These are phyloP conservation scores for Cyathus striatus DNA, from an alignment of 768 basidiomycete species.

Conservation along the genomic window DNA sequence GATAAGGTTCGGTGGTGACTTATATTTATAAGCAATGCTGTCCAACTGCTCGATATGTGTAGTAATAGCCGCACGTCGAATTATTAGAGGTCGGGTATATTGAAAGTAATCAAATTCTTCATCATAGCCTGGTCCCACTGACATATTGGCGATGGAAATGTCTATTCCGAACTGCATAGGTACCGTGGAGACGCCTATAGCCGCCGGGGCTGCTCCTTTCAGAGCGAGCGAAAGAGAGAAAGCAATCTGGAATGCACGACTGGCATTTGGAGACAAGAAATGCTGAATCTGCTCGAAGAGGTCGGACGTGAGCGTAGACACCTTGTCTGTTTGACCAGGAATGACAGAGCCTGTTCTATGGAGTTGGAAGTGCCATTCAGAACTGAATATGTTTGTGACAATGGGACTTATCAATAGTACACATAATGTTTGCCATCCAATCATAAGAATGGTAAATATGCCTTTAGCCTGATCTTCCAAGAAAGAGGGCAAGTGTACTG, in stretches of 20 bases:
- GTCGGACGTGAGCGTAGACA: slow-evolving; percentile 5
- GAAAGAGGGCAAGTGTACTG: too few relatives aligned
- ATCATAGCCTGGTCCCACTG: background rate
- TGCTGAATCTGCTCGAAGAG: slow-evolving; percentile 1
- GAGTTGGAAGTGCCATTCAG: slow-evolving; percentile 2
- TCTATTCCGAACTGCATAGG: background rate
- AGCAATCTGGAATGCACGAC: background rate
- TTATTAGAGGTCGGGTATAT: background rate
- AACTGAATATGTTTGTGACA: slow-evolving; percentile 3
- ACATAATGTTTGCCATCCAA: slow-evolving; percentile 3
- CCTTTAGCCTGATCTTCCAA: too few relatives aligned
- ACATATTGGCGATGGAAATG: slow-evolving; percentile 3
- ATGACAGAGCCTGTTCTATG: background rate
- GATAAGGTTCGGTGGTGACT: background rate
- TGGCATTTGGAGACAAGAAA: background rate
- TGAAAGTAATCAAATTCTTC: background rate
- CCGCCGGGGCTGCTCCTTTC: background rate
- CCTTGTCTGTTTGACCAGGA: slow-evolving; percentile 1
- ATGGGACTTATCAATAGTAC: slow-evolving; percentile 1
- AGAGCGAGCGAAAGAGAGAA: slow-evolving; percentile 1
- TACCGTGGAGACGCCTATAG: slow-evolving; percentile 2
- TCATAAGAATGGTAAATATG: background rate
- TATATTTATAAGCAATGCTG: background rate
- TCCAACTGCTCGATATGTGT: background rate
- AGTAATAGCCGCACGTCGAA: background rate